phyloP scores from a whole-genome alignment of 768 basidiomycete genomes.

The Dictyophora rubrovolvata region DNA sequence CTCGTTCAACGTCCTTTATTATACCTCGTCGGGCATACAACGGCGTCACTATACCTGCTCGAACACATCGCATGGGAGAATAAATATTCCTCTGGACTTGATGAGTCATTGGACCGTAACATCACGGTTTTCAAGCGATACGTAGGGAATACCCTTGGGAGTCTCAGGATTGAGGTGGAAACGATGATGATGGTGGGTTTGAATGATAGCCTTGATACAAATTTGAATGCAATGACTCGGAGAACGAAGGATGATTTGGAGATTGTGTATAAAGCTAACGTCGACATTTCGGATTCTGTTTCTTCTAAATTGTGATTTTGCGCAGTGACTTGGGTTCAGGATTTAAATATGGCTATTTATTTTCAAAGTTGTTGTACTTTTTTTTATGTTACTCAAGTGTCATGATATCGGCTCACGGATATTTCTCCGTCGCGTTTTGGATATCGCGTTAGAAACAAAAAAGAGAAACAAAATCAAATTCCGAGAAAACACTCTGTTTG shows the following conservation, averaged over 20 bases:
- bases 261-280: neutral
- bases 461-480: too few species aligned
- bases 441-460: too few species aligned
- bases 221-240: neutral
- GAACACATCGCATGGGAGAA: constrained; percentile 62
- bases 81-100: constrained; percentile 5
- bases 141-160: constrained; percentile 10
- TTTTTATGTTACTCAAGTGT: too few species aligned
- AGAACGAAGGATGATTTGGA: neutral
- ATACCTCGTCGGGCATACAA: constrained; percentile 43
- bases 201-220: too few species aligned
- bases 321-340: too few species aligned
- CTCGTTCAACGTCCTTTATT: constrained; percentile 48
- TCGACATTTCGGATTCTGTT: too few species aligned
- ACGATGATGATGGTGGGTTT: neutral
- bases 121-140: constrained; percentile 16
- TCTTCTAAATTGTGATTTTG: too few species aligned
- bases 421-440: too few species aligned
- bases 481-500: too few species aligned
- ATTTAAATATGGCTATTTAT: too few species aligned
- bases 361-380: too few species aligned
- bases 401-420: too few species aligned
- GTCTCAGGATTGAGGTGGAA: neutral
- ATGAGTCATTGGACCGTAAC: constrained; percentile 1
- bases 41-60: constrained; percentile 47